Percentiles rank a stretch among this genome's conserved stretches.
Conservation (phyloP, 257 asterid species). For the Verbascum thapsus region DNA sequence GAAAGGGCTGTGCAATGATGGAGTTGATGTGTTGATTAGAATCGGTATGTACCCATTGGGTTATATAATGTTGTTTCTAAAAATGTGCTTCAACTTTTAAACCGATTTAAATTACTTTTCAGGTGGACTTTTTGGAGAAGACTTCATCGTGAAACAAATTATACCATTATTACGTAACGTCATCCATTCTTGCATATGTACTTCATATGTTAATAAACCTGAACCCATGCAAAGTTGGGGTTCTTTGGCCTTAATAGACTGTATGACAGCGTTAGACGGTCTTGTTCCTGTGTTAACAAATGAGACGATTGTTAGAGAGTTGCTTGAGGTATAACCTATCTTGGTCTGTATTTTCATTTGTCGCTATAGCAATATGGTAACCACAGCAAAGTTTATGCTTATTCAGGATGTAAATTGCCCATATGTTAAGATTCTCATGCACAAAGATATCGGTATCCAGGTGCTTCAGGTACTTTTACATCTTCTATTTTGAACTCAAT, state of each 20-base stretch:
- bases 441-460: constrained; percentile 54
- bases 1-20: constrained; percentile 88
- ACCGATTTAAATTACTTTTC: constrained; percentile 37
- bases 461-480: constrained; percentile 67
- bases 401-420: constrained; percentile 70
- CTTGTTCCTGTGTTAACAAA: constrained; percentile 64
- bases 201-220: constrained; percentile 54
- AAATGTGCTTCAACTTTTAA: constrained; percentile 26
- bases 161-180: constrained; percentile 67
- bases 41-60: constrained; percentile 59
- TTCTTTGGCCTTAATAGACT: constrained; percentile 65
- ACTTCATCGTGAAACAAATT: constrained; percentile 69
- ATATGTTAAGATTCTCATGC: constrained; percentile 74
- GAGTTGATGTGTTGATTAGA: constrained; percentile 83
- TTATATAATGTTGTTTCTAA: constrained; percentile 26
- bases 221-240: constrained; percentile 92
- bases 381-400: constrained; percentile 24
- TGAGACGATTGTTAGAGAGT: constrained; percentile 71
- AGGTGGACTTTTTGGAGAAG: constrained; percentile 90
- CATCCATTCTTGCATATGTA: constrained; percentile 60
- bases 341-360: constrained; percentile 18
- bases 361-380: constrained; percentile 22
- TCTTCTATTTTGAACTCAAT: not conserved
- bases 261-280: constrained; percentile 74
- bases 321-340: constrained; percentile 64